Evolutionary conservation across 495 filamentous ascomycete genomes (phyloP).

Genomic region (Physcia stellaris): DNA sequence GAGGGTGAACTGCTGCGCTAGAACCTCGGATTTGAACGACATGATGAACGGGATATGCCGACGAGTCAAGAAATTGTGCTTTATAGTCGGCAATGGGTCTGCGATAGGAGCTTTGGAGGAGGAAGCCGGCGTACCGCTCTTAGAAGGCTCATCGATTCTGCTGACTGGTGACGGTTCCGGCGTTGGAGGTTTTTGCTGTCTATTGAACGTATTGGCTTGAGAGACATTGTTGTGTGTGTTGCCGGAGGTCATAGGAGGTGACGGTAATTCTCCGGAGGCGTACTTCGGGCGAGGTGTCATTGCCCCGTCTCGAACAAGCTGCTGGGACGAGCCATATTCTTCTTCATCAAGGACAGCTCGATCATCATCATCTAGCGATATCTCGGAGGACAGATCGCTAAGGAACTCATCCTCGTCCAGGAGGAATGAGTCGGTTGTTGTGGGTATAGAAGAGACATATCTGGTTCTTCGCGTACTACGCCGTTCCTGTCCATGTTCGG

Average conservation of each 20-base stretch:
- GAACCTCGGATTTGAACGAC: slow-evolving; percentile 73
- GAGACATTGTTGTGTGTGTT: slow-evolving; percentile 38
- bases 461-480: slow-evolving; percentile 31
- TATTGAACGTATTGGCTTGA: slow-evolving; percentile 27
- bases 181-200: slow-evolving; percentile 33
- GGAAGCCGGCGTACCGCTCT: slow-evolving; percentile 8
- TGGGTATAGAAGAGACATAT: slow-evolving; percentile 27
- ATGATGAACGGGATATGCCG: slow-evolving; percentile 81
- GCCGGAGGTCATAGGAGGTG: slow-evolving; percentile 62
- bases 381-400: slow-evolving; percentile 68
- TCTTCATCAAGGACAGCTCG: slow-evolving; percentile 28
- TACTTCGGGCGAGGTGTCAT: slow-evolving; percentile 43
- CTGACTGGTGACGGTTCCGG: slow-evolving; percentile 35
- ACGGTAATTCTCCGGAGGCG: slow-evolving; percentile 59
- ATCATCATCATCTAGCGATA: slow-evolving; percentile 55
- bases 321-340: slow-evolving; percentile 23
- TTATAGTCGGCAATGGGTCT: slow-evolving; percentile 11
- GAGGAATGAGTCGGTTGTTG: slow-evolving; percentile 42
- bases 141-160: slow-evolving; percentile 5
- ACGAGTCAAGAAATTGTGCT: slow-evolving; percentile 14
- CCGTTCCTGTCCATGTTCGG: slow-evolving; percentile 17
- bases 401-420: slow-evolving; percentile 54
- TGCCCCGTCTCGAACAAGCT: slow-evolving; percentile 21
- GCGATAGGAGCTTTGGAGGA: slow-evolving; percentile 10
- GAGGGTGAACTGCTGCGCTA: slow-evolving; percentile 89